Evolutionary conservation across 2,329 filamentous ascomycete genomes (phyloP).

Genomic region (Neopestalotiopsis rosae): DNA sequence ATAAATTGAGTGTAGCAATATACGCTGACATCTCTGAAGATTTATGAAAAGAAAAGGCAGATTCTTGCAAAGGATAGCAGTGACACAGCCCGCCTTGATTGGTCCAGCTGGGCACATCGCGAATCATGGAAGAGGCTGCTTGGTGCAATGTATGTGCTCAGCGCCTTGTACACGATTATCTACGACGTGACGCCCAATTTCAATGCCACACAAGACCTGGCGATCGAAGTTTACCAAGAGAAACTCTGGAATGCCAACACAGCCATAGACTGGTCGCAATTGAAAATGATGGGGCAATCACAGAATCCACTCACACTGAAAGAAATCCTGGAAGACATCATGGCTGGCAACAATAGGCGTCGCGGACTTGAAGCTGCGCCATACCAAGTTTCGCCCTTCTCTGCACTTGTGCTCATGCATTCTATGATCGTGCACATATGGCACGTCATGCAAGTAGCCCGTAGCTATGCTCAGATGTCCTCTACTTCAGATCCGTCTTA

Average conservation of each 20-base stretch:
- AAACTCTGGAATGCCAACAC: not conserved
- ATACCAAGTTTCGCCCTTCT: not conserved
- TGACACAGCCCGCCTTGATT: not conserved
- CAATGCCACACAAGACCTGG: not conserved
- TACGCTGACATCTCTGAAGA: not conserved
- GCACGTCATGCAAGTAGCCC: not conserved
- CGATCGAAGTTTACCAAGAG: not conserved
- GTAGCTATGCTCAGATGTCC: not conserved
- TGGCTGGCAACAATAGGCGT: not conserved
- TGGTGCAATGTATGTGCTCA: not conserved
- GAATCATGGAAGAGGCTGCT: conserved; percentile 7
- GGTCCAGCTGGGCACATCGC: not conserved
- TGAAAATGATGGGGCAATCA: not conserved
- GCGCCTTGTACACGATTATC: not conserved
- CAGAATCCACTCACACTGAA: not conserved
- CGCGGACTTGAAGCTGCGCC: not conserved
- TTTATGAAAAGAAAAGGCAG: not conserved
- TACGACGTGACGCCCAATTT: not conserved
- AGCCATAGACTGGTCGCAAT: not conserved
- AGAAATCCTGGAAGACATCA: not conserved
- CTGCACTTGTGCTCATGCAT: conserved; percentile 5
- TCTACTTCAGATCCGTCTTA: not conserved
- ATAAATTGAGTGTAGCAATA: not conserved
- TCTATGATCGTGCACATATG: not conserved
- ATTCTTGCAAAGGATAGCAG: not conserved